These are phyloP conservation scores for Lagenidium sp. DNA, from an alignment of 352 stramenopile genomes.

Conservation along the genomic window DNA sequence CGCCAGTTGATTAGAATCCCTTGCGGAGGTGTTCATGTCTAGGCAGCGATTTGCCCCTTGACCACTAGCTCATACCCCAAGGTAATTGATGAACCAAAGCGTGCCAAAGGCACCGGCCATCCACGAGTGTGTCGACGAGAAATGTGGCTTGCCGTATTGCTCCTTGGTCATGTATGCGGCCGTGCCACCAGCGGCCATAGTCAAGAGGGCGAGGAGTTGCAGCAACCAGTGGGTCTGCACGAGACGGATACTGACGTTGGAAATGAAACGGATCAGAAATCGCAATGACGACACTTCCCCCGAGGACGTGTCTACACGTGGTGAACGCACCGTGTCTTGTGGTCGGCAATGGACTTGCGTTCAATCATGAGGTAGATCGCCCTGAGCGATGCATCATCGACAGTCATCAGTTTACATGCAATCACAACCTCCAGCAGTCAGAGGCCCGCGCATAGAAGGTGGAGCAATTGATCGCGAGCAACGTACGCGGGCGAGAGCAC, in stretches of 20 bases:
- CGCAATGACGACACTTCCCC: no score
- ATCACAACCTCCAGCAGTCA: no score
- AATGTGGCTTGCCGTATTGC: constrained; percentile 43
- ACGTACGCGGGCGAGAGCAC: constrained; percentile 44
- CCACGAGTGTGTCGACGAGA: constrained; percentile 70
- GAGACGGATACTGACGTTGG: constrained; percentile 16
- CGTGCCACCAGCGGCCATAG: constrained; percentile 27
- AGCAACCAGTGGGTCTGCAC: constrained; percentile 41
- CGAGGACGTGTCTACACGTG: no score
- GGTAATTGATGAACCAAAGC: constrained; percentile 43
- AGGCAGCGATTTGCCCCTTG: no score
- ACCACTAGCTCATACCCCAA: constrained; percentile 50
- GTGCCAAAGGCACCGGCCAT: constrained; percentile 29
- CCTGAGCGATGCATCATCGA: no score
- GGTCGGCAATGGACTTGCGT: constrained; percentile 34
- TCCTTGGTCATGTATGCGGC: constrained; percentile 54
- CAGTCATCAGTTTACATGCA: no score
- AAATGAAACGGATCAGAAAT: not conserved
- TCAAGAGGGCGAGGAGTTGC: constrained; percentile 36
- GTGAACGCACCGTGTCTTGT: constrained; percentile 30
- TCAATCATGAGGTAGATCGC: constrained; percentile 52
- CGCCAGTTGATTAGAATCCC: no score
- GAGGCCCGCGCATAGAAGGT: no score
- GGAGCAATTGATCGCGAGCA: not conserved
- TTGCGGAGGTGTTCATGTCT: no score